Evolutionary conservation across 2,329 filamentous ascomycete species (phyloP).

Genomic region (Colletotrichum aenigma): DNA sequence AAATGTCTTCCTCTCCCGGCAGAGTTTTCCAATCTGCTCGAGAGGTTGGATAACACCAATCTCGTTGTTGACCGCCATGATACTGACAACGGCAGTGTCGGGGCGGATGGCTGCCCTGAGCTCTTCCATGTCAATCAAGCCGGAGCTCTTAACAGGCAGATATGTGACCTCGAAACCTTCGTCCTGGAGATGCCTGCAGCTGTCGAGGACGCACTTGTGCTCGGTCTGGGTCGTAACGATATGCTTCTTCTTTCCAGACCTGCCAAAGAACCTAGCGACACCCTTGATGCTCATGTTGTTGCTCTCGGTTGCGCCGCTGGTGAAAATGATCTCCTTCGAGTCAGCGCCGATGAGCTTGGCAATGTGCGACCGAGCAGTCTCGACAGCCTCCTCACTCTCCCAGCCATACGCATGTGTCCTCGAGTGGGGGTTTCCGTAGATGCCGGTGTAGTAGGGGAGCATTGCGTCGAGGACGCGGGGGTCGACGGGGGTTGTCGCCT

Average conservation of each 20-base stretch:
- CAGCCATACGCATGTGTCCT: conserved; percentile 97
- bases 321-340: conserved; percentile 98
- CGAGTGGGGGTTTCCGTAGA: conserved; percentile 97
- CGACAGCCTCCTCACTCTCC: conserved; percentile 95
- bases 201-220: conserved; percentile 98
- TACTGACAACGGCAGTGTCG: conserved; percentile 89
- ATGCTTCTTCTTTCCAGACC: conserved; percentile 95
- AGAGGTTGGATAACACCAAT: conserved; percentile 99
- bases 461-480: conserved; percentile 95
- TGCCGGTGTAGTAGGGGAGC: conserved; percentile 90
- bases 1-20: conserved; percentile 90
- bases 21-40: conserved; percentile 90
- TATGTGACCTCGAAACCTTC: conserved; percentile 98
- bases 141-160: conserved; percentile 84
- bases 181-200: conserved; percentile 94
- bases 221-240: conserved; percentile 98
- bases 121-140: conserved; percentile 82
- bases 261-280: conserved; percentile 92
- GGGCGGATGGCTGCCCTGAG: conserved; percentile 89
- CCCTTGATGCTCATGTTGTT: conserved; percentile 99
- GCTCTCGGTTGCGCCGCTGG: conserved; percentile 95
- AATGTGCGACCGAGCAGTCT: conserved; percentile 83
- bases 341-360: conserved; percentile 91
- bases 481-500: conserved; percentile 94
- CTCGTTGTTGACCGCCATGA: conserved; percentile 99